Conservation (phyloP, 305 asterid genomes). For the Petunia hybrid region DNA sequence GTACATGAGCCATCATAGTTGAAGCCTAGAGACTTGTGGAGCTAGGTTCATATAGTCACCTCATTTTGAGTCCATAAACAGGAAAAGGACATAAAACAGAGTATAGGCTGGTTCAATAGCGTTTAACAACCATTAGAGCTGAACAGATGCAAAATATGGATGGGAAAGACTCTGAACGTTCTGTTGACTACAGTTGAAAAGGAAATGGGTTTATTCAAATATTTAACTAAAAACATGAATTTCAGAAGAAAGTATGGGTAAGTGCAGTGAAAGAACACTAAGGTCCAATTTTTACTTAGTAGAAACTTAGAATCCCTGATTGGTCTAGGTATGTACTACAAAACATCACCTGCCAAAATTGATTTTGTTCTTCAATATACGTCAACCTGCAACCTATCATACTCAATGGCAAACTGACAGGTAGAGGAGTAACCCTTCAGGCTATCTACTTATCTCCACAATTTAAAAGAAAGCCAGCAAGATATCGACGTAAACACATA, state of each 20-base stretch:
- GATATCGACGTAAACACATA: not conserved
- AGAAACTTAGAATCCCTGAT: not conserved
- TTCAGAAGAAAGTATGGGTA: not conserved
- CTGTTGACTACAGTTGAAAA: not conserved
- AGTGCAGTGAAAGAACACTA: not conserved
- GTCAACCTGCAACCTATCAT: slow-evolving; percentile 8
- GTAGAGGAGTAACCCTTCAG: not conserved
- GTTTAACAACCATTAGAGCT: not conserved
- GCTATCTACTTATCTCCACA: slow-evolving; percentile 15
- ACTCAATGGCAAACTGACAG: not conserved
- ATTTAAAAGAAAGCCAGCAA: not conserved
- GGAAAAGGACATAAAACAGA: not conserved
- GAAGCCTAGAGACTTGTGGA: not conserved
- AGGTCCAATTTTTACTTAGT: not conserved
- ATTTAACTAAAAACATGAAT: not conserved
- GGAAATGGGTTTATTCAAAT: not conserved
- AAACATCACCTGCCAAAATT: not conserved
- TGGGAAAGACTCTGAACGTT: not conserved
- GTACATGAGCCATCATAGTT: not conserved
- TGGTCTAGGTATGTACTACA: not conserved
- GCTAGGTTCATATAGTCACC: not conserved
- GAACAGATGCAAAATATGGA: not conserved
- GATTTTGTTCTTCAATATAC: not conserved
- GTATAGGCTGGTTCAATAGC: not conserved
- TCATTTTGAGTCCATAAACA: slow-evolving; percentile 17